These are phyloP conservation scores for Penicillium verhagenii DNA, from an alignment of 495 filamentous ascomycete genomes.

Conservation along the genomic window DNA sequence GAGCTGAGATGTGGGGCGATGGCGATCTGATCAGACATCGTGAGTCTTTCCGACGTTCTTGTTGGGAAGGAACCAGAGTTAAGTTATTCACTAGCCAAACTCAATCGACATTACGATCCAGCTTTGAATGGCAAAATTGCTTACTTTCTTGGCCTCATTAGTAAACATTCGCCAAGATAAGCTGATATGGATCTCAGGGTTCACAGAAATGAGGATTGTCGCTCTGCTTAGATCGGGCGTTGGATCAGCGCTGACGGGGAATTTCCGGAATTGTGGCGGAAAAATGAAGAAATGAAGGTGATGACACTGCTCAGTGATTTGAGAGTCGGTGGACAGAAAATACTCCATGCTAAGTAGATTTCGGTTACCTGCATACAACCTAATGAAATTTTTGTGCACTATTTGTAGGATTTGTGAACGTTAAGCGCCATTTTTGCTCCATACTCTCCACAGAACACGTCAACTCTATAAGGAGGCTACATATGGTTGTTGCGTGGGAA, in stretches of 20 bases:
- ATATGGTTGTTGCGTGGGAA: too few species aligned
- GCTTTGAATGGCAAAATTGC: not conserved
- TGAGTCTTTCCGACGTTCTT: not conserved
- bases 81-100: not conserved
- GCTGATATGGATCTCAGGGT: not conserved
- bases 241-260: not conserved
- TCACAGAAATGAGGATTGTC: constrained; percentile 13
- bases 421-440: too few species aligned
- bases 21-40: constrained; percentile 2
- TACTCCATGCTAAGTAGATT: too few species aligned
- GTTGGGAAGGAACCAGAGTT: not conserved
- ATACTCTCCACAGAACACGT: too few species aligned
- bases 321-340: not conserved
- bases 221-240: not conserved
- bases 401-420: too few species aligned
- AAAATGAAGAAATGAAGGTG: too few species aligned
- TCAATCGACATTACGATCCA: not conserved
- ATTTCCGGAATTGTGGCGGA: not conserved
- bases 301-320: not conserved
- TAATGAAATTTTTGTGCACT: too few species aligned
- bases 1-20: constrained; percentile 1
- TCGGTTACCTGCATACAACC: too few species aligned
- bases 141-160: not conserved
- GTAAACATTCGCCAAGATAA: not conserved
- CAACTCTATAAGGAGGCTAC: too few species aligned